phyloP scores from a whole-genome alignment of 106 monocot genomes.

The Dioscorea dumetorum region DNA sequence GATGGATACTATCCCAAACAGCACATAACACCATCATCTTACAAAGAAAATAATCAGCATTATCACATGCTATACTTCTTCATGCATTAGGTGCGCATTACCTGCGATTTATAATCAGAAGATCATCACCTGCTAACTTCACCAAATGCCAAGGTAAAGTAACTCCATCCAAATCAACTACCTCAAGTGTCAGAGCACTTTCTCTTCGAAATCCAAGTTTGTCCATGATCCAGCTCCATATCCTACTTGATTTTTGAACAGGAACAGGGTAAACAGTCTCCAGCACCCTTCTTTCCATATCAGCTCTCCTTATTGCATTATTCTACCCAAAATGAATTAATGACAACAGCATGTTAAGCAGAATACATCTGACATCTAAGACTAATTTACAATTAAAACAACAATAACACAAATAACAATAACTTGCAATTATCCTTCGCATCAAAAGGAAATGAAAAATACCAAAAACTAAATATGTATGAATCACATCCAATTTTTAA shows the following conservation, averaged over 20 bases:
- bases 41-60: background rate
- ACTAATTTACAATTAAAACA: background rate
- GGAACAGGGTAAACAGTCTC: constrained; percentile 60
- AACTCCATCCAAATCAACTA: constrained; percentile 22
- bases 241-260: constrained; percentile 28
- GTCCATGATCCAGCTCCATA: constrained; percentile 71
- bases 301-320: constrained; percentile 83
- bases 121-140: constrained; percentile 33
- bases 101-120: constrained; percentile 61
- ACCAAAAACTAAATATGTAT: no score
- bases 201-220: constrained; percentile 53
- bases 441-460: no score
- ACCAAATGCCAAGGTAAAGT: constrained; percentile 76
- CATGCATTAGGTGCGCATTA: constrained; percentile 3
- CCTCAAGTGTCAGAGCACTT: constrained; percentile 16
- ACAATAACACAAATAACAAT: background rate
- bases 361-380: background rate
- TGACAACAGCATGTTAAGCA: background rate
- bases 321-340: constrained; percentile 46
- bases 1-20: no score
- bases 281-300: constrained; percentile 56
- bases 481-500: no score
- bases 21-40: no score
- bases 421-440: no score
- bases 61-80: no score